These are phyloP conservation scores for Sclerotinia borealis DNA, from an alignment of 2,329 filamentous ascomycete genomes.

Conservation along the genomic window DNA sequence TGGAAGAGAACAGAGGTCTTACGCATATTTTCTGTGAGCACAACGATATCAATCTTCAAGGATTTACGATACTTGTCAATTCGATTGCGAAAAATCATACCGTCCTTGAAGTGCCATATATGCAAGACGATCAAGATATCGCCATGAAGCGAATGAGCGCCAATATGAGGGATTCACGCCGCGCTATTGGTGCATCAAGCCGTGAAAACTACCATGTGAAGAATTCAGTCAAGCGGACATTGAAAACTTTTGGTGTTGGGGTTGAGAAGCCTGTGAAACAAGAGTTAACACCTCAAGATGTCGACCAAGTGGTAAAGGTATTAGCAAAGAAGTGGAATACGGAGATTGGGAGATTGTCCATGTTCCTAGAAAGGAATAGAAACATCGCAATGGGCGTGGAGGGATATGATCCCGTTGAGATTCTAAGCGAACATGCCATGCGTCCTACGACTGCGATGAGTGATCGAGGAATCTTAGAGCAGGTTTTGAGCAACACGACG, in stretches of 20 bases:
- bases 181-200: constrained; percentile 2
- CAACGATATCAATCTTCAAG: constrained; percentile 66
- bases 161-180: constrained; percentile 25
- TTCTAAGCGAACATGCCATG: constrained; percentile 24
- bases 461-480: constrained; percentile 29
- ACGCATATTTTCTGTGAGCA: constrained; percentile 64
- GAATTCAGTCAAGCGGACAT: constrained; percentile 27
- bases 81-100: constrained; percentile 60
- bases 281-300: constrained; percentile 30
- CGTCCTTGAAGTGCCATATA: constrained; percentile 54
- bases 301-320: constrained; percentile 28
- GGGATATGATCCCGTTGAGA: constrained; percentile 10
- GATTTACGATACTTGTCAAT: constrained; percentile 63
- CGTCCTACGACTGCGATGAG: constrained; percentile 30
- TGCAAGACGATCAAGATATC: constrained; percentile 55
- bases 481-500: constrained; percentile 32
- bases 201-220: constrained; percentile 24
- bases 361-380: constrained; percentile 30
- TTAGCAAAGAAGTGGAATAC: constrained; percentile 29
- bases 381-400: constrained; percentile 27
- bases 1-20: constrained; percentile 57
- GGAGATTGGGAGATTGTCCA: constrained; percentile 26
- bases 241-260: constrained; percentile 27
- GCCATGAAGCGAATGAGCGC: constrained; percentile 48
- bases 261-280: constrained; percentile 21